These are phyloP conservation scores for Raddia distichophylla DNA, from an alignment of 176 grass and related monocot species.

Conservation along the genomic window DNA sequence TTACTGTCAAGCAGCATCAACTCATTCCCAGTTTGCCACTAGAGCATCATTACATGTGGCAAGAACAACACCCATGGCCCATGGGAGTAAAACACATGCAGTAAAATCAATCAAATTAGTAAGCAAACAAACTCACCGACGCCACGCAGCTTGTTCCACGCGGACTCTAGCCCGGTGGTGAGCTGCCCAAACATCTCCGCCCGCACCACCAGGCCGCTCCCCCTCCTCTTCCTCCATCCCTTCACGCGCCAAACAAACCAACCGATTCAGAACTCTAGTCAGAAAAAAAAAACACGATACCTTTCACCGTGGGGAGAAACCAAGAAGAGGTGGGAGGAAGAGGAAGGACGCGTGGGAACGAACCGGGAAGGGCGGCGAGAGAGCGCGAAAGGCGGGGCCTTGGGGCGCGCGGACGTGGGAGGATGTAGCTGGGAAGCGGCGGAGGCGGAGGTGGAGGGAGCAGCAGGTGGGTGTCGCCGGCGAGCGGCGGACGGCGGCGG, in stretches of 20 bases:
- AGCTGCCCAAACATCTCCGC: slow-evolving; percentile 99
- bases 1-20: not conserved
- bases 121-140: slow-evolving; percentile 47
- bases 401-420: slow-evolving; percentile 25
- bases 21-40: not conserved
- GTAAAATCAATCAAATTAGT: not conserved
- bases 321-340: not conserved
- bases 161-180: slow-evolving; percentile 86
- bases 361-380: slow-evolving; percentile 13
- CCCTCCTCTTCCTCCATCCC: slow-evolving; percentile 44
- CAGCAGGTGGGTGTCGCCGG: not conserved
- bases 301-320: not conserved
- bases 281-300: not conserved
- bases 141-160: slow-evolving; percentile 95
- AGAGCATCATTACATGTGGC: not conserved
- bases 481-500: slow-evolving; percentile 29
- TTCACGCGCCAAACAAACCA: not conserved
- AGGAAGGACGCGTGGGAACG: not conserved
- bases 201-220: slow-evolving; percentile 55
- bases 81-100: not conserved
- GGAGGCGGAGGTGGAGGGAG: slow-evolving; percentile 25
- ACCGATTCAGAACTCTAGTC: not conserved
- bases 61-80: not conserved
- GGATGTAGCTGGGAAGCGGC: not conserved
- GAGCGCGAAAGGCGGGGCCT: slow-evolving; percentile 2